These are phyloP conservation scores for Pyronema domesticum DNA, from an alignment of 495 filamentous ascomycete species.

Conservation along the genomic window DNA sequence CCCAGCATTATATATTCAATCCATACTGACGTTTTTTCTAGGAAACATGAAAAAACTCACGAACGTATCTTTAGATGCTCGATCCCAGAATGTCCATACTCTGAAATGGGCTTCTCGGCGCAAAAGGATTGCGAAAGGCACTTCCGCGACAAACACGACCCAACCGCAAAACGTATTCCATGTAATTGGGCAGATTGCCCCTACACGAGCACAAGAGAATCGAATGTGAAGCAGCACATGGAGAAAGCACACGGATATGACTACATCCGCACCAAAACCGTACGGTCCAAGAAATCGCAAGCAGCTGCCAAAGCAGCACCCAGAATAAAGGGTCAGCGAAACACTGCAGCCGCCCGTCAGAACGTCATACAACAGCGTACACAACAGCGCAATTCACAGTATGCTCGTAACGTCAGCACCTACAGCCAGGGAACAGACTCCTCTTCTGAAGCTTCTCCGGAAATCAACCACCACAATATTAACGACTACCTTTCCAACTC, in stretches of 20 bases:
- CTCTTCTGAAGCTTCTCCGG: no score
- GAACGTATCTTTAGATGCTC: slow-evolving; percentile 88
- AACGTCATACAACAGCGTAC: background rate
- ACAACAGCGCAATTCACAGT: slow-evolving; percentile 1
- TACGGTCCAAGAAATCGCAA: background rate
- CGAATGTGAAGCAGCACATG: slow-evolving; percentile 99
- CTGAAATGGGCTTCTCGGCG: background rate
- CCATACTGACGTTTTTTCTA: slow-evolving; percentile 6
- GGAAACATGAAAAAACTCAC: slow-evolving; percentile 94
- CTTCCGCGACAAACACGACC: slow-evolving; percentile 17
- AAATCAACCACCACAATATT: no score
- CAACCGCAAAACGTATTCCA: no score
- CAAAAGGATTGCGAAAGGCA: background rate
- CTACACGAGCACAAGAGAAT: slow-evolving; percentile 88
- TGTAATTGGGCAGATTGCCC: slow-evolving; percentile 38
- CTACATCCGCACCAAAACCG: slow-evolving; percentile 70
- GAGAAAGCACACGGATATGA: slow-evolving; percentile 87
- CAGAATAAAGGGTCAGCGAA: background rate
- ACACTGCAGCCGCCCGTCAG: background rate
- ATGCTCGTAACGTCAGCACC: no score
- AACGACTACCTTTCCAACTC: no score
- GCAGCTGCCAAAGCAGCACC: background rate
- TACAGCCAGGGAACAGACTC: no score
- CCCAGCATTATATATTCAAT: background rate
- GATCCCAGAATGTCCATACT: slow-evolving; percentile 63